Base-by-base conservation (phyloP, 2,329 filamentous ascomycete genomes). In the Aureobasidium sp. region DNA sequence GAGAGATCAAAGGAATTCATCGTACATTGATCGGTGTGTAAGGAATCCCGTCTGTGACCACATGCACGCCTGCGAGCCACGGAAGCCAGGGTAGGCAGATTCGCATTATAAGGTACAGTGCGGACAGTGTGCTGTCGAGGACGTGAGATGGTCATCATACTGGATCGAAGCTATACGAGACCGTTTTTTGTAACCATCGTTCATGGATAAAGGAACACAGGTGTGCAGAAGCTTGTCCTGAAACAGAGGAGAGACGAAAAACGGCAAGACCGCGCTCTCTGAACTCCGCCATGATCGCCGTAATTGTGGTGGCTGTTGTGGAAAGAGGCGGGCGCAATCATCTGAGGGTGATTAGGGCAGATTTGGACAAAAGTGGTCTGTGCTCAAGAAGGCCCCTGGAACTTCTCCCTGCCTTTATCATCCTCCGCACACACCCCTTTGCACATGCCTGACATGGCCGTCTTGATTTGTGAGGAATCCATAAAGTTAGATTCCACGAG, bases 1-100 rank as follows among this genome's bases (percentile, higher is more conserved):
- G 15, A 25, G 34, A 48, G 15, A 37, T 37, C 44, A 58, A 36
- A 56, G 53, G 55, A 48, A 58, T 47, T 48, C 42, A 58, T 37
- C 55, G 31, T 58, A 58, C 55, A 58, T 58, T 27, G 27, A n/a
- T 47, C 55, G 29, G 29, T 48, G 55, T 48, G 55, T 17, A 39
- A 58, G 55, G 55, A 58, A 48, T 58, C 41, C 20, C 34, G n/a
- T 48, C 44, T 37, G 15, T 48, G 55, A 58, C 8, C 31, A 39
- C 41, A 48, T 12, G 25, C 42, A 48, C 22, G 14, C 44, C 44
- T 29, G 27, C 20, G 42, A 58, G 55, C 29, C 42, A 48, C 39
- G 41, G 22, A 45, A 34, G 39, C 53, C 29, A 34, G 29, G 3
- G 39, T n/a, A 42, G 29, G 25, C 3, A 31, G 25, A 36, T 12